Percentiles rank a stretch among this genome's conserved stretches.
These are phyloP conservation scores for Berkeleyomyces basicola DNA, from an alignment of 2,329 filamentous ascomycete species.

Conservation along the genomic window DNA sequence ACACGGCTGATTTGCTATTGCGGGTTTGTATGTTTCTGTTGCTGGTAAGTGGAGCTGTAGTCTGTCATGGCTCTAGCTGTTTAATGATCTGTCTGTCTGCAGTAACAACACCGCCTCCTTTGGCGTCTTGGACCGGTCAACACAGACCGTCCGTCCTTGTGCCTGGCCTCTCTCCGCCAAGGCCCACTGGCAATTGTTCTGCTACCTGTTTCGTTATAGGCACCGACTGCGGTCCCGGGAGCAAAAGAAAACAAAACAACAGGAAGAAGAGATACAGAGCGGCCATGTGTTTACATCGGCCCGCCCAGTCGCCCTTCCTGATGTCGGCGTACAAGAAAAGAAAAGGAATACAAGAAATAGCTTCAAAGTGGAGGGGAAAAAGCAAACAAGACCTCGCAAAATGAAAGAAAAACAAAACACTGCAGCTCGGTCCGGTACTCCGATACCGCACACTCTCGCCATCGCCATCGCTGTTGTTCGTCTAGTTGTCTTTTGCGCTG, in stretches of 20 bases:
- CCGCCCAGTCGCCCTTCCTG: neutral
- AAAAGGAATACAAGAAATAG: neutral
- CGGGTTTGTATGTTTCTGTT: neutral
- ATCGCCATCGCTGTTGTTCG: neutral
- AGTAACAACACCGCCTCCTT: neutral
- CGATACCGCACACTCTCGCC: neutral
- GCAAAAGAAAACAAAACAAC: neutral
- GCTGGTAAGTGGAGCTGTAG: neutral
- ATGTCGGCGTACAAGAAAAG: neutral
- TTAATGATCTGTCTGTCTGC: conserved; percentile 6
- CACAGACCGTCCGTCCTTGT: neutral
- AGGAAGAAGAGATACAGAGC: neutral
- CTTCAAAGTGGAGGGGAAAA: neutral
- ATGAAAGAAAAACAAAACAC: conserved; percentile 3
- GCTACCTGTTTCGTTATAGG: neutral
- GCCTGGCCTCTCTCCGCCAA: neutral
- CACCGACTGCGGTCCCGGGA: neutral
- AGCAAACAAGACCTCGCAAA: neutral
- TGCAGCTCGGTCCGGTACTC: neutral
- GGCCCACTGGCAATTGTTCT: neutral
- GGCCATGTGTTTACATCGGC: neutral
- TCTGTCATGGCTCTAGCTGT: conserved; percentile 2
- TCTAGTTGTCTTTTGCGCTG: conserved; percentile 1
- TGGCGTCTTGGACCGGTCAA: neutral
- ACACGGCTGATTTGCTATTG: neutral